phyloP scores from a whole-genome alignment of 768 basidiomycete genomes.

The Panellus pusillus region DNA sequence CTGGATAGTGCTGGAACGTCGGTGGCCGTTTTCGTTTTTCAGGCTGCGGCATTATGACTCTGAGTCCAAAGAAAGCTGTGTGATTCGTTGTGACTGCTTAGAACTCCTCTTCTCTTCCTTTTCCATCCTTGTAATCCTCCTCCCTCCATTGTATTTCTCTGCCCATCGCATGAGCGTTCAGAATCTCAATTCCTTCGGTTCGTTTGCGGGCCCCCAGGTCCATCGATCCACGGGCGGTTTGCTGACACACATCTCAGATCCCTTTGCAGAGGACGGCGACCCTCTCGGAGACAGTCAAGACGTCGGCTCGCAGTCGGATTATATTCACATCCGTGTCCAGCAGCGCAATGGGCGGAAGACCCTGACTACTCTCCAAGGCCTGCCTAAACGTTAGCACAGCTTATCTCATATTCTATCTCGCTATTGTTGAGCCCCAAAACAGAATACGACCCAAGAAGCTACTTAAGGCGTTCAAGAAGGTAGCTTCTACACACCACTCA shows the following conservation, averaged over 20 bases:
- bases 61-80: background rate
- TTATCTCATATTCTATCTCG: conserved; percentile 9
- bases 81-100: conserved; percentile 11
- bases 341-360: conserved; percentile 99
- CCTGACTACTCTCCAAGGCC: conserved; percentile 93
- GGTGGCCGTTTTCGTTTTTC: conserved; percentile 63
- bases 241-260: conserved; percentile 54
- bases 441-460: conserved; percentile 99
- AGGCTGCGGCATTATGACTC: conserved; percentile 25
- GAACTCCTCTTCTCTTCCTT: conserved; percentile 24
- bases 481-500: conserved; percentile 26
- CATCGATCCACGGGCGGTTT: conserved; percentile 22
- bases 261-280: conserved; percentile 94
- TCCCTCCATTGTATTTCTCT: conserved; percentile 46
- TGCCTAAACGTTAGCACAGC: conserved; percentile 75
- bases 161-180: conserved; percentile 91
- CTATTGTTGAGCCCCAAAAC: conserved; percentile 15
- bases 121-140: conserved; percentile 35
- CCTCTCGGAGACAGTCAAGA: conserved; percentile 71
- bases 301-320: conserved; percentile 79
- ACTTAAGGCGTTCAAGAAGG: conserved; percentile 99
- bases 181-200: conserved; percentile 84
- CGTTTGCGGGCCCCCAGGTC: conserved; percentile 26
- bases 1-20: conserved; percentile 67
- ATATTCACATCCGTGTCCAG: conserved; percentile 96